Conservation (phyloP, 352 stramenopile species). For the Phytophthora uliginosa region DNA sequence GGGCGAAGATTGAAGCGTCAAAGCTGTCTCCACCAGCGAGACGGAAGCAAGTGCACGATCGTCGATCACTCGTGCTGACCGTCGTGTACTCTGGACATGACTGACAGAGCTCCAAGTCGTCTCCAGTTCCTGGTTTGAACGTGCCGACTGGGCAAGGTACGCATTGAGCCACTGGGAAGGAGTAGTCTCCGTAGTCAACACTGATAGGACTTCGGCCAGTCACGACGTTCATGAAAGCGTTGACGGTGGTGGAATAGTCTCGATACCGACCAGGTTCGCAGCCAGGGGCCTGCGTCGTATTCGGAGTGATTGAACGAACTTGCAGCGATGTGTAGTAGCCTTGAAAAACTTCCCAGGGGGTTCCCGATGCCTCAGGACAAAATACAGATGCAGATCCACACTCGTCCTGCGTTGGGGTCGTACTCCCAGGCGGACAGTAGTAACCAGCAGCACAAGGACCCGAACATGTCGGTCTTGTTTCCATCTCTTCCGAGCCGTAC, state of each 20-base stretch:
- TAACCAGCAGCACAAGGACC: conserved; percentile 74
- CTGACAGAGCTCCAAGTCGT: conserved; percentile 57
- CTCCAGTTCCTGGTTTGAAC: conserved; percentile 70
- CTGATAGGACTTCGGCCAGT: conserved; percentile 54
- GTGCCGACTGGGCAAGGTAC: conserved; percentile 70
- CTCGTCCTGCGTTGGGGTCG: conserved; percentile 46
- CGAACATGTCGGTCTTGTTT: conserved; percentile 59
- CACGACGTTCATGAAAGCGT: conserved; percentile 50
- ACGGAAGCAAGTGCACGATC: conserved; percentile 75
- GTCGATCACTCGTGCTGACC: conserved; percentile 53
- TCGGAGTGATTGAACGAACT: conserved; percentile 23
- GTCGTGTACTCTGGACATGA: conserved; percentile 59
- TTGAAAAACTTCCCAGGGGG: conserved; percentile 32
- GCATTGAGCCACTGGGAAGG: conserved; percentile 68
- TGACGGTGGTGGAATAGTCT: conserved; percentile 29
- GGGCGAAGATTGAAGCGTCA: conserved; percentile 32
- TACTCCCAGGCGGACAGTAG: conserved; percentile 71
- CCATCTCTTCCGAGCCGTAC: conserved; percentile 55
- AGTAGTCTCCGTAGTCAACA: conserved; percentile 70
- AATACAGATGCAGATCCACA: conserved; percentile 61
- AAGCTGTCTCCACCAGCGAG: conserved; percentile 50
- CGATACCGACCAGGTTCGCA: conserved; percentile 38
- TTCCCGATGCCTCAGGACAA: conserved; percentile 49
- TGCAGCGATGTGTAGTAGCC: conserved; percentile 67
- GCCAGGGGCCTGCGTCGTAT: conserved; percentile 22